Evolutionary conservation across 2,329 filamentous ascomycete genomes (phyloP).

Genomic region (Purpureocillium takamizusanense): DNA sequence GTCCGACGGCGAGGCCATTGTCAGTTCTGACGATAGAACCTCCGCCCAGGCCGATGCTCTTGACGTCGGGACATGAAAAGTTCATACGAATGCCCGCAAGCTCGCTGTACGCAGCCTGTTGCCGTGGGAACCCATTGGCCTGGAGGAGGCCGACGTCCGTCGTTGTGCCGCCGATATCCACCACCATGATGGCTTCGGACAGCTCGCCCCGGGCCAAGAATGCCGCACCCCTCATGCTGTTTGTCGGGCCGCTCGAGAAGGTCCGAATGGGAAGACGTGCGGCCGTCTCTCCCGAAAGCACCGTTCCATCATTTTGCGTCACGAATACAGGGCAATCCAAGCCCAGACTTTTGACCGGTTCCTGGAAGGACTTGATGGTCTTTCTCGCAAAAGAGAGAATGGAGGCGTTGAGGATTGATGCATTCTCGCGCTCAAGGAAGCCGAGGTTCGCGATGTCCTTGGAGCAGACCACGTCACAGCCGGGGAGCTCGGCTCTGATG

Average conservation of each 20-base stretch:
- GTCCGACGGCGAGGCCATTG: constrained; percentile 40
- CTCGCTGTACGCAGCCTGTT: constrained; percentile 53
- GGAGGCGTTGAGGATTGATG: constrained; percentile 54
- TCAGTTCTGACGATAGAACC: constrained; percentile 41
- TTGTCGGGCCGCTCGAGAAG: constrained; percentile 55
- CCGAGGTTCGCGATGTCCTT: constrained; percentile 43
- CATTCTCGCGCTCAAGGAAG: constrained; percentile 56
- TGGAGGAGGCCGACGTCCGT: constrained; percentile 54
- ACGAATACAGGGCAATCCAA: constrained; percentile 48
- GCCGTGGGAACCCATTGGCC: constrained; percentile 53
- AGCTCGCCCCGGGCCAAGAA: constrained; percentile 38
- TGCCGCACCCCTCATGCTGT: constrained; percentile 54
- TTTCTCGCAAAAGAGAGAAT: constrained; percentile 48
- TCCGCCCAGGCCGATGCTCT: constrained; percentile 50
- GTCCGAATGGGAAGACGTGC: constrained; percentile 49
- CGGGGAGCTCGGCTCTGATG: constrained; percentile 28
- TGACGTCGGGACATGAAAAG: constrained; percentile 47
- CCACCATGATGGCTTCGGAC: constrained; percentile 42
- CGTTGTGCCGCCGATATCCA: constrained; percentile 60
- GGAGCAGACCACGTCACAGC: constrained; percentile 37
- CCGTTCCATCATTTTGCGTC: constrained; percentile 55
- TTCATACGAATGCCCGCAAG: constrained; percentile 56
- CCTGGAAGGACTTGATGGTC: constrained; percentile 47
- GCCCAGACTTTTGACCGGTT: constrained; percentile 38
- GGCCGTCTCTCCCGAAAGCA: constrained; percentile 44